Evolutionary conservation across 345 rosid genomes (phyloP).

Genomic region (Turnera subulata): DNA sequence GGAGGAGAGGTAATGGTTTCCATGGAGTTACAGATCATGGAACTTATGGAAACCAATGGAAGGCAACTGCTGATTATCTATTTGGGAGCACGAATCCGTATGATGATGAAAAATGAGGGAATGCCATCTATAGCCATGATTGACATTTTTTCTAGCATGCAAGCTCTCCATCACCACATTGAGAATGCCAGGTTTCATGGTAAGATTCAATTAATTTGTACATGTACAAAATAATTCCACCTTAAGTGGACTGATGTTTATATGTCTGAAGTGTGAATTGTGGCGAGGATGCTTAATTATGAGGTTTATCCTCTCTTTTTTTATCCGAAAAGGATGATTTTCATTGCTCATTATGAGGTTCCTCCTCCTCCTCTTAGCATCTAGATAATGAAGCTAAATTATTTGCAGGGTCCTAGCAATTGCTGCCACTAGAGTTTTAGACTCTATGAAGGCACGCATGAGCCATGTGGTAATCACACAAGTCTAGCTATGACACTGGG

Average conservation of each 20-base stretch:
- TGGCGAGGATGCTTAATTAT: too few relatives aligned
- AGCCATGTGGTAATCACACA: too few relatives aligned
- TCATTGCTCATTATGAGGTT: too few relatives aligned
- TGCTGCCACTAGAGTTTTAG: too few relatives aligned
- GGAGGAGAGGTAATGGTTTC: constrained; percentile 21
- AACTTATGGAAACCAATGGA: constrained; percentile 38
- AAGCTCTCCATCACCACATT: constrained; percentile 4
- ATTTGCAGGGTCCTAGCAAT: too few relatives aligned
- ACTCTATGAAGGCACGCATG: too few relatives aligned
- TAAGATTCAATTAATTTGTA: not conserved
- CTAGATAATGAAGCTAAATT: too few relatives aligned
- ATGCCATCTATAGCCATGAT: constrained; percentile 13
- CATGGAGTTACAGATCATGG: constrained; percentile 22
- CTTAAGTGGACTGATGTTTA: not conserved
- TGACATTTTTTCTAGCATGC: constrained; percentile 15
- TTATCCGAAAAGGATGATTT: too few relatives aligned
- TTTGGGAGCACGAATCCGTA: constrained; percentile 68
- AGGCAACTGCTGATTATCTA: constrained; percentile 58
- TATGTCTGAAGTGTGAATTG: too few relatives aligned
- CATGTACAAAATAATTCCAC: not conserved
- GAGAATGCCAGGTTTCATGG: constrained; percentile 10
- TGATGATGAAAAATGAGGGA: constrained; percentile 11
- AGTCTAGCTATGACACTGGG: too few relatives aligned
- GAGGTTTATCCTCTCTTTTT: too few relatives aligned
- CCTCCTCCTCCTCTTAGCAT: too few relatives aligned